A percentile compares a stretch with the other conserved stretches of the same genome.
These are phyloP conservation scores for Macrolepiota albuminosa DNA, from an alignment of 768 basidiomycete species.

Conservation along the genomic window DNA sequence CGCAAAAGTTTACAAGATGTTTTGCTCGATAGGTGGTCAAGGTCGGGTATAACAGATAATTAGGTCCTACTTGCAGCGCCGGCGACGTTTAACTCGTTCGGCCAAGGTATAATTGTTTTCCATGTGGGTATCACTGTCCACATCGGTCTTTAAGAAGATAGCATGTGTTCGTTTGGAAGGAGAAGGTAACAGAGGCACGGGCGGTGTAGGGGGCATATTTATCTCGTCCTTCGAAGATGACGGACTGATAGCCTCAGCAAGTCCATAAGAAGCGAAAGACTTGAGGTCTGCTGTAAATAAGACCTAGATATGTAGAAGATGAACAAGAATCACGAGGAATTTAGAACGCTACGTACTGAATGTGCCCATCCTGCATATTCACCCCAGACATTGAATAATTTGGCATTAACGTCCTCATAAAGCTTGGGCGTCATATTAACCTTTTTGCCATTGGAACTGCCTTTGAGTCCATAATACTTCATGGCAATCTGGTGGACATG, in stretches of 20 bases:
- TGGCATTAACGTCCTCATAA: slow-evolving; percentile 66
- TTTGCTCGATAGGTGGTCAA: too few species aligned
- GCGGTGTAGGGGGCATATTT: slow-evolving; percentile 19
- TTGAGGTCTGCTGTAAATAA: slow-evolving; percentile 74
- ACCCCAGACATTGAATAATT: slow-evolving; percentile 69
- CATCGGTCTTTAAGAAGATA: background rate
- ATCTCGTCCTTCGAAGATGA: background rate
- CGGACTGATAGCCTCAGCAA: slow-evolving; percentile 15
- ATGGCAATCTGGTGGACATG: slow-evolving; percentile 89
- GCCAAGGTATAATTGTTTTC: slow-evolving; percentile 23
- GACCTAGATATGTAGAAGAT: slow-evolving; percentile 36
- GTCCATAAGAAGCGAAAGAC: slow-evolving; percentile 58
- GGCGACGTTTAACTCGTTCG: slow-evolving; percentile 40
- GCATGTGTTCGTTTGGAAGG: slow-evolving; percentile 27
- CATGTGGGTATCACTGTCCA: background rate
- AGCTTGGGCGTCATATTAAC: slow-evolving; percentile 68
- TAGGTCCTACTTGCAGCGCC: slow-evolving; percentile 13
- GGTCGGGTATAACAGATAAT: background rate
- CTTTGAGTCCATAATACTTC: slow-evolving; percentile 69
- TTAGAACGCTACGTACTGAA: slow-evolving; percentile 41
- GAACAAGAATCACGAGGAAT: background rate
- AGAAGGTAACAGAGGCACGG: slow-evolving; percentile 25
- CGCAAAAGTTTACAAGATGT: background rate
- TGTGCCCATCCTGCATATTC: slow-evolving; percentile 90
- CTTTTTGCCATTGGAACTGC: slow-evolving; percentile 33